Evolutionary conservation across 805 yeast species (phyloP).

Genomic region (Wickerhamiella spandovensis): DNA sequence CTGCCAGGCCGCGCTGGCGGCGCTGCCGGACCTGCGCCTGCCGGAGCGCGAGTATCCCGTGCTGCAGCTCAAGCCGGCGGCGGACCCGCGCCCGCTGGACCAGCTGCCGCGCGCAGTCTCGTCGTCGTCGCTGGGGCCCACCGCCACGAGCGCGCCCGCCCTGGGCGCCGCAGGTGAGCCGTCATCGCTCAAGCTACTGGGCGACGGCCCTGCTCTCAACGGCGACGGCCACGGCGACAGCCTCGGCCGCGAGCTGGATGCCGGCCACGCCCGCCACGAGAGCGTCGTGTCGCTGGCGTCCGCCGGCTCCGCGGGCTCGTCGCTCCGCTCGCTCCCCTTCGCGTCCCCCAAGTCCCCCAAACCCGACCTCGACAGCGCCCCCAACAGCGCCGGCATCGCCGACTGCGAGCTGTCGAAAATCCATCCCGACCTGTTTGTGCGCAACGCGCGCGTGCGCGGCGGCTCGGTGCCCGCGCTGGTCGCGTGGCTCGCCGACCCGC

Average conservation of each 20-base stretch:
- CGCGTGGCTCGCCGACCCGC: constrained; percentile 13
- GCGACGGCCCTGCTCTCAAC: too few species aligned
- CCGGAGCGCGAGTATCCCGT: constrained; percentile 1
- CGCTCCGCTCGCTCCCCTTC: not conserved
- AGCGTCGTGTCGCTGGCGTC: not conserved
- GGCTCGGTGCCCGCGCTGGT: constrained; percentile 24
- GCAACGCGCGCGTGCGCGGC: constrained; percentile 21
- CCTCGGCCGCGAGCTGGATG: not conserved
- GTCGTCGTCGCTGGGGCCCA: not conserved
- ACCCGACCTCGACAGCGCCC: not conserved
- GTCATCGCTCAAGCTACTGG: too few species aligned
- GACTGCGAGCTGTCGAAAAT: not conserved
- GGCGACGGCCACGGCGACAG: not conserved
- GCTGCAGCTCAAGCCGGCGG: not conserved
- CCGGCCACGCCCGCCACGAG: not conserved
- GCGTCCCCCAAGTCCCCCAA: not conserved
- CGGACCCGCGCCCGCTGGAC: not conserved
- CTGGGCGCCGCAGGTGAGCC: not conserved
- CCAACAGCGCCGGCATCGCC: not conserved
- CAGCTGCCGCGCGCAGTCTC: not conserved
- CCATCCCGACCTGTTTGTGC: constrained; percentile 10
- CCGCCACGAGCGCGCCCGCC: not conserved
- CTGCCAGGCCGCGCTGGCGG: not conserved
- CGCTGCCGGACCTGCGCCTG: not conserved
- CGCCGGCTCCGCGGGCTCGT: not conserved